Conservation (phyloP, 164 flowering plant genomes). For the Vitis riparia region DNA sequence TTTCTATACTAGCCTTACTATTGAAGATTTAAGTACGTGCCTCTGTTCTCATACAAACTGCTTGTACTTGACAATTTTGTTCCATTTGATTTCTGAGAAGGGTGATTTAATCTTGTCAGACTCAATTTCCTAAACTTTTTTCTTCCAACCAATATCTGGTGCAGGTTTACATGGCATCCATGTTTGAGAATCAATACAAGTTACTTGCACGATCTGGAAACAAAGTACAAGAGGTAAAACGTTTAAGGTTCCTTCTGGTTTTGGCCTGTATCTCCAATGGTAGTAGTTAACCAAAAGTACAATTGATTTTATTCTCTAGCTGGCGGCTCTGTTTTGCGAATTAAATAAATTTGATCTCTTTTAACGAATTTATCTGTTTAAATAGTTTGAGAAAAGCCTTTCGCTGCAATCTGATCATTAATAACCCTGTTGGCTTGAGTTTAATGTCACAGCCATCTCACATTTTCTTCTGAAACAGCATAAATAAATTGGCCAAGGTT, state of each 20-base stretch:
- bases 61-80: too few relatives aligned
- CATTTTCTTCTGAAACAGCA: background rate
- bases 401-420: too few relatives aligned
- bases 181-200: slow-evolving; percentile 85
- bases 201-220: slow-evolving; percentile 94
- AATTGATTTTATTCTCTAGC: too few relatives aligned
- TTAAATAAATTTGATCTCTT: background rate
- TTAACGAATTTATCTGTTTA: background rate
- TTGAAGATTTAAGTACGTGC: too few relatives aligned
- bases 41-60: too few relatives aligned
- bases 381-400: background rate
- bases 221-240: slow-evolving; percentile 89
- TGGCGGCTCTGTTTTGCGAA: background rate
- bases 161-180: slow-evolving; percentile 96
- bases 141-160: slow-evolving; percentile 7
- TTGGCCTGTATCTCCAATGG: background rate
- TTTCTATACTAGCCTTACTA: too few relatives aligned
- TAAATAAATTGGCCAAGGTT: background rate
- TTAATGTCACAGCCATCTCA: too few relatives aligned
- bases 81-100: too few relatives aligned
- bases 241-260: background rate
- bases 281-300: background rate
- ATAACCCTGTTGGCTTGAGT: background rate
- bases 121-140: background rate
- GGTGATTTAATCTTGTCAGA: background rate